These are phyloP conservation scores for Tylopilus rubrobrunneus DNA, from an alignment of 768 basidiomycete genomes.

Conservation along the genomic window DNA sequence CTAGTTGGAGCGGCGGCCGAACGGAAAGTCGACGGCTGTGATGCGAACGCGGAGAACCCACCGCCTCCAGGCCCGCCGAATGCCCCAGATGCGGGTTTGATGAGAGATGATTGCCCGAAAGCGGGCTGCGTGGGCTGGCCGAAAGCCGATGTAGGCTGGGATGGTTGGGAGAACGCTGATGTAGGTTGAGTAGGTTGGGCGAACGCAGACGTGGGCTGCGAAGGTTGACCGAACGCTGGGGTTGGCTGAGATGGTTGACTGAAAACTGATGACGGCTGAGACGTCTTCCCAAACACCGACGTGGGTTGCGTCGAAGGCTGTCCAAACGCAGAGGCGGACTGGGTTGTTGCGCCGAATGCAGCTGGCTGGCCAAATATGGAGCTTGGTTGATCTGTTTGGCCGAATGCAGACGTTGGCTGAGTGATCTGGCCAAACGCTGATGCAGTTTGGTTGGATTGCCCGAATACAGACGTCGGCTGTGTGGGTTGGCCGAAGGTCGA, in stretches of 20 bases:
- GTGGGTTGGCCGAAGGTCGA: slow-evolving; percentile 37
- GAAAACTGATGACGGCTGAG: slow-evolving; percentile 10
- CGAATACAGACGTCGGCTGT: slow-evolving; percentile 27
- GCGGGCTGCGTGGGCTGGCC: slow-evolving; percentile 33
- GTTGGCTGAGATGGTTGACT: neutral
- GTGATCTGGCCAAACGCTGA: slow-evolving; percentile 37
- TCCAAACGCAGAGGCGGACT: slow-evolving; percentile 24
- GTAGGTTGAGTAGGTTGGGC: slow-evolving; percentile 33
- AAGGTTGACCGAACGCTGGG: slow-evolving; percentile 28
- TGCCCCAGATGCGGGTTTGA: slow-evolving; percentile 50
- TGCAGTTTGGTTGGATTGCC: slow-evolving; percentile 30
- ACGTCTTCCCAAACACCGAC: slow-evolving; percentile 32
- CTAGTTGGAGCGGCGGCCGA: slow-evolving; percentile 7
- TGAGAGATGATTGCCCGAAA: slow-evolving; percentile 38
- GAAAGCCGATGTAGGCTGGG: slow-evolving; percentile 29
- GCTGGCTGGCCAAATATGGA: slow-evolving; percentile 39
- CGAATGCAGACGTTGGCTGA: slow-evolving; percentile 24
- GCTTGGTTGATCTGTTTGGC: slow-evolving; percentile 12
- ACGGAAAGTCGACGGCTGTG: slow-evolving; percentile 42
- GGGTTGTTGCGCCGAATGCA: slow-evolving; percentile 32
- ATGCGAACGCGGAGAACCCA: slow-evolving; percentile 52
- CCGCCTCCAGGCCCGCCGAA: slow-evolving; percentile 43
- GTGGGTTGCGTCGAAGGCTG: slow-evolving; percentile 29
- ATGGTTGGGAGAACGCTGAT: slow-evolving; percentile 32
- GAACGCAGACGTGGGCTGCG: slow-evolving; percentile 35